These are phyloP conservation scores for Parathielavia appendiculata DNA, from an alignment of 495 filamentous ascomycete species.

Conservation along the genomic window DNA sequence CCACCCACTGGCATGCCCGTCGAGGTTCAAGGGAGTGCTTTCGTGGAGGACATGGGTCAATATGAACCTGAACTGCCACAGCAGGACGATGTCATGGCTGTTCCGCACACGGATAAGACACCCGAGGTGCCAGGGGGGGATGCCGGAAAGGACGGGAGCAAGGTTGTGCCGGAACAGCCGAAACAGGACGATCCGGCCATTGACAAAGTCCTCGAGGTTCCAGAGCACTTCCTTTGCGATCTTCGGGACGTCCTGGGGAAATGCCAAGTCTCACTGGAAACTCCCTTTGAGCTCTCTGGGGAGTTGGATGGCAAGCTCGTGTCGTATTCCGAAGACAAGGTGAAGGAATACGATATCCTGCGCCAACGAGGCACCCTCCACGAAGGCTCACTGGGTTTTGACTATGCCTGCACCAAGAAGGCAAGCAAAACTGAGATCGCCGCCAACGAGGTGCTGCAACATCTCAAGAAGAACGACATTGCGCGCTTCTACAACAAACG, in stretches of 20 bases:
- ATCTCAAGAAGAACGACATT: slow-evolving; percentile 32
- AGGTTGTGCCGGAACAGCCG: not conserved
- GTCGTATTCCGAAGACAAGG: not conserved
- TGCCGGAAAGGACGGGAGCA: not conserved
- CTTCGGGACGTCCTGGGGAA: not conserved
- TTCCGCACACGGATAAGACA: no score
- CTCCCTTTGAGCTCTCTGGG: not conserved
- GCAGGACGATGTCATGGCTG: no score
- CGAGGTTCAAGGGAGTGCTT: not conserved
- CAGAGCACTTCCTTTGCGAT: not conserved
- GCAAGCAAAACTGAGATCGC: slow-evolving; percentile 19
- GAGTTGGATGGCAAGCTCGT: slow-evolving; percentile 2
- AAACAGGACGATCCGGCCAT: not conserved
- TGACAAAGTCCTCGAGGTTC: not conserved
- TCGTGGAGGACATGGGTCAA: no score
- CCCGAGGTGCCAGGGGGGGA: not conserved
- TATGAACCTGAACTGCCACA: no score
- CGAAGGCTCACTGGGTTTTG: slow-evolving; percentile 26
- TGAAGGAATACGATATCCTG: slow-evolving; percentile 11
- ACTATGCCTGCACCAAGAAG: slow-evolving; percentile 17
- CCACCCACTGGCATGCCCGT: not conserved
- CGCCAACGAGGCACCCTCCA: slow-evolving; percentile 10
- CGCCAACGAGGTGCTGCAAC: slow-evolving; percentile 35
- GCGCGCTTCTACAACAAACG: slow-evolving; percentile 19
- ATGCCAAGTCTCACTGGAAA: not conserved